Evolutionary conservation across 2,329 filamentous ascomycete species (phyloP), one percentile per base, ranked within the genome.

Genomic region (Aspergillus floridensis): DNA sequence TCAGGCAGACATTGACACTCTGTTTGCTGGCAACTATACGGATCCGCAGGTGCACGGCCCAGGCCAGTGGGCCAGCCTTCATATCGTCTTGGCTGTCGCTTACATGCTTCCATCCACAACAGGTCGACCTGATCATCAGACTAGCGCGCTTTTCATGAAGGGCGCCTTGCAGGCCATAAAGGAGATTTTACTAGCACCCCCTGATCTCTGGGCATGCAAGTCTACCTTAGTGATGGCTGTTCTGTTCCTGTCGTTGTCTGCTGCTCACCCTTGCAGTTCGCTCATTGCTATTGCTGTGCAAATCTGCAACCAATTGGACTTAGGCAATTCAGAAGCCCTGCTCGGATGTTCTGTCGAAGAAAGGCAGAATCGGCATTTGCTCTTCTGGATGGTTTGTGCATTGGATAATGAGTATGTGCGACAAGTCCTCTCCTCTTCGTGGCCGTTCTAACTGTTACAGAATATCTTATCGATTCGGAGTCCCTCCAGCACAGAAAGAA

Each of bases 351-450:
- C 38, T 63, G 6, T 57, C 21, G 56, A 63, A 7, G 58, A 62
- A 11, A 22, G 19, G 16, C 53, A 62, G 22, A 49, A 64, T 4
- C 59, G 59, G 41, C 56, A 49, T 16, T 60, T 48, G 12, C 41
- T 64, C 11, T 66, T 64, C 35, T 66, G 62, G 64, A 53, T 64
- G 12, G 54, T 63, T 11, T 66, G 64, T 47, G 61, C 60, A 26
- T 38, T 66, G 14, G 64, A 66, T 59, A 60, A 59, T 55, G 64
- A 66, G 64, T 66, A 61, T 32, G n/a, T 51, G 12, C 16, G 11
- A 12, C 22, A 21, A 12, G 3, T 3, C 21, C 10, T 32, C n/a
- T n/a, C 19, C 4, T 21, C 3, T 16, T 31, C 7, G 26, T 29
- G 26, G 2, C 26, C 6, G 7, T 29, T 29, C 56, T 63, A 48